These are phyloP conservation scores for Aspergillus phoenicis DNA, from an alignment of 2,329 filamentous ascomycete species.

Conservation along the genomic window DNA sequence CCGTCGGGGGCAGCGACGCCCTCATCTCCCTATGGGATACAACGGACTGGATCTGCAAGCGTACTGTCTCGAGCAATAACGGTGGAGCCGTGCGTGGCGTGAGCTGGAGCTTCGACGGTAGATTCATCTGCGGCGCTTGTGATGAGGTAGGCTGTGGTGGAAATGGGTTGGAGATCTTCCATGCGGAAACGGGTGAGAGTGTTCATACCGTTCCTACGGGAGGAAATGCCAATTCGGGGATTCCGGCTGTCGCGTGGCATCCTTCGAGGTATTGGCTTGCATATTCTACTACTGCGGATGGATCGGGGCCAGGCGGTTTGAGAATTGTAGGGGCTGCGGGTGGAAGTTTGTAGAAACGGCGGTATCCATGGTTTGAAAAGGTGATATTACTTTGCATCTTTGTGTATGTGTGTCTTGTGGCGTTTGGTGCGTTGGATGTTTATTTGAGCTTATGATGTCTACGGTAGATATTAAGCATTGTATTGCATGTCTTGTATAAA, in stretches of 20 bases:
- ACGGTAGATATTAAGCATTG: not conserved
- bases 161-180: conserved; percentile 52
- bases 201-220: conserved; percentile 49
- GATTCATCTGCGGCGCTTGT: conserved; percentile 52
- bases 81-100: conserved; percentile 51
- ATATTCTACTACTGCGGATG: conserved; percentile 50
- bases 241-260: conserved; percentile 54
- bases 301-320: conserved; percentile 44
- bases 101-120: conserved; percentile 55
- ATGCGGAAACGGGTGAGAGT: conserved; percentile 53
- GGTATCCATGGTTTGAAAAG: not conserved
- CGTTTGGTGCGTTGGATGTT: not conserved
- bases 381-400: not conserved
- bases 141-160: conserved; percentile 50
- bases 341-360: conserved; percentile 33
- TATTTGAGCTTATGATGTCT: not conserved
- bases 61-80: conserved; percentile 49
- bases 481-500: not conserved
- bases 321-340: conserved; percentile 53
- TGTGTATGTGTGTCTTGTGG: not conserved
- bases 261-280: conserved; percentile 53
- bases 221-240: conserved; percentile 37
- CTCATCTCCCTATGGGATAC: conserved; percentile 56
- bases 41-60: conserved; percentile 53
- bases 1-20: conserved; percentile 52